Evolutionary conservation across 2,329 filamentous ascomycete species (phyloP), one percentile per base, ranked within the genome.

Genomic region (Calonectria pseudoturangicola): DNA sequence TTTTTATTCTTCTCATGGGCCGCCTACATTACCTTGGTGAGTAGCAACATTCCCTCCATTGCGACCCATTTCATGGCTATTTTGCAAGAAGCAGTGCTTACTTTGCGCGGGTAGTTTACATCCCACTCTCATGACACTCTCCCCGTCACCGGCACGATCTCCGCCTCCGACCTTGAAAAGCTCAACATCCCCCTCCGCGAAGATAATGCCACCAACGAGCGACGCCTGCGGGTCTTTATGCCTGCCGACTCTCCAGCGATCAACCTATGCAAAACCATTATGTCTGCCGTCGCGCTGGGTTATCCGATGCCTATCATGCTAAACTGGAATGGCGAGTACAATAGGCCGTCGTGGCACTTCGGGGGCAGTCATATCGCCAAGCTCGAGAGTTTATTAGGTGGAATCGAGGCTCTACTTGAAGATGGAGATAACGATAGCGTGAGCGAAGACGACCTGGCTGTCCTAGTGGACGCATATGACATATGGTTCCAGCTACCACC

Each of bases 401-500:
- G 76, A 21, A 80, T 84, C 10, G 77, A 83, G 39, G 76, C 77
- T 0, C 71, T 84, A 1, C 77, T 84, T 4, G 73, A 77, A 0
- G 69, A 77, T 30, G 74, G 71, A 4, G 60, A 68, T 2, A 66
- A 72, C 36, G 66, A 74, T 5, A 74, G 76, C 39, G 79, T 62
- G 0, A 66, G 74, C 7, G 78, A 83, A 8, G 77, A 85, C 13
- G 82, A 84, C 67, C 70, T 85, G 1, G 80, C 81, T 0, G 74
- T 85, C 0, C 75, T 85, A n/a, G 81, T 85, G 2, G 84, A 85
- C 28, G 82, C 83, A 0, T 82, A 85, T 72, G 83, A 85, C 50
- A 75, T 83, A 45, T 85, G 84, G 84, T 85, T 85, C 50, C 84
- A 85, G 64, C 79, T 85, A 0, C 84, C 84, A 0, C 82, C 83